Percentiles rank a stretch among this genome's conserved stretches.
Conservation (phyloP, 495 filamentous ascomycete genomes). For the Neurospora sp. region DNA sequence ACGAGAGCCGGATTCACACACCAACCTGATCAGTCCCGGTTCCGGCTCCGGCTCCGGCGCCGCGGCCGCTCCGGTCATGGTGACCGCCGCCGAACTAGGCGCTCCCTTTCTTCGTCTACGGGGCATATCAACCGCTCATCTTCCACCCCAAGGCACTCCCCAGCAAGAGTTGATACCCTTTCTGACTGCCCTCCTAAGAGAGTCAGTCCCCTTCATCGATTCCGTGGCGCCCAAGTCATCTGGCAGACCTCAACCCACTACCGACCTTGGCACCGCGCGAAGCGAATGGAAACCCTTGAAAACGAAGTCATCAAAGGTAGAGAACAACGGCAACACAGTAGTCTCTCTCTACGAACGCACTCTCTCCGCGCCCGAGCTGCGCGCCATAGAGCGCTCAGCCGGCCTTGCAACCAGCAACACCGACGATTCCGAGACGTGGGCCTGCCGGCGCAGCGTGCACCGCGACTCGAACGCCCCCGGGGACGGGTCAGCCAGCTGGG, state of each 20-base stretch:
- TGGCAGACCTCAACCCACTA: slow-evolving; percentile 1
- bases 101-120: slow-evolving; percentile 22
- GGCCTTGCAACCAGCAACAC: slow-evolving; percentile 2
- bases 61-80: neutral
- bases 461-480: slow-evolving; percentile 28
- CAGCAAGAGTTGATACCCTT: slow-evolving; percentile 20
- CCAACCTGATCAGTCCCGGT: neutral
- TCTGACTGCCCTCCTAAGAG: slow-evolving; percentile 34
- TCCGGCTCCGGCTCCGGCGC: neutral
- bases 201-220: slow-evolving; percentile 49
- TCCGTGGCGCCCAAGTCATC: slow-evolving; percentile 26
- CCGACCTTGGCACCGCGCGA: slow-evolving; percentile 1
- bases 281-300: slow-evolving; percentile 33
- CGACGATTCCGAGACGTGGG: slow-evolving; percentile 30
- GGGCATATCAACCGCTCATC: slow-evolving; percentile 29
- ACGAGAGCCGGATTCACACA: neutral
- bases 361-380: slow-evolving; percentile 29
- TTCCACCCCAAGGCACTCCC: slow-evolving; percentile 14
- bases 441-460: slow-evolving; percentile 55
- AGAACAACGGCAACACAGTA: slow-evolving; percentile 29
- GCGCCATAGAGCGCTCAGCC: neutral
- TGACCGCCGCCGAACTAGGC: neutral
- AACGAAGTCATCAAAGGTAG: slow-evolving; percentile 26
- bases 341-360: slow-evolving; percentile 36
- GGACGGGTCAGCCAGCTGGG: slow-evolving; percentile 52